These are phyloP conservation scores for Thoreauomyces humboldtii DNA, from an alignment of 192 early-diverging fungal species.

Conservation along the genomic window DNA sequence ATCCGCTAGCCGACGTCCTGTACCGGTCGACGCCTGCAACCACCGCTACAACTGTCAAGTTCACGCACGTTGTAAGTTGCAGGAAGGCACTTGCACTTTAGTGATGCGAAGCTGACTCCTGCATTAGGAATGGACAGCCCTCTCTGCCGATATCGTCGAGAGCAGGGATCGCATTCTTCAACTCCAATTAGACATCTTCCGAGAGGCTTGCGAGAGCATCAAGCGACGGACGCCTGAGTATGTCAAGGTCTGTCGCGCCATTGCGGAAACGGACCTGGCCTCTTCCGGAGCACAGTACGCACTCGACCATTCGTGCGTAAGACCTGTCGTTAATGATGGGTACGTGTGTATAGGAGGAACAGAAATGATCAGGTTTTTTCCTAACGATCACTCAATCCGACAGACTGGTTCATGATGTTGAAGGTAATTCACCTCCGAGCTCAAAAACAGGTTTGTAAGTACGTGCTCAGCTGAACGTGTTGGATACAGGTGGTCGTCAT, in stretches of 20 bases:
- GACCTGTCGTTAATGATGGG: conserved; percentile 57
- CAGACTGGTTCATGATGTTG: neutral
- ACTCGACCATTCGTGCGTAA: conserved; percentile 50
- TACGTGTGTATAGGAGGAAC: conserved; percentile 7
- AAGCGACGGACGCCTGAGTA: neutral
- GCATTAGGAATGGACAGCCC: conserved; percentile 32
- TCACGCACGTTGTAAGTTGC: conserved; percentile 1
- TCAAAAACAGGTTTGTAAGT: no score
- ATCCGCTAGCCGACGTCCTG: conserved; percentile 2
- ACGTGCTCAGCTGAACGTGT: no score
- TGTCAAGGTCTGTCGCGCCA: conserved; percentile 24
- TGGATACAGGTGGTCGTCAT: conserved; percentile 59
- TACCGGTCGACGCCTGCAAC: conserved; percentile 5
- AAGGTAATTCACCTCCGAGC: conserved; percentile 17
- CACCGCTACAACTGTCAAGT: conserved; percentile 11
- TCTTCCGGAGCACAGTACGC: conserved; percentile 53
- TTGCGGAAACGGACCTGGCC: conserved; percentile 48
- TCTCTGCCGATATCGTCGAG: conserved; percentile 14
- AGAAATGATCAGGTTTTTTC: neutral
- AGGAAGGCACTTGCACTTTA: neutral
- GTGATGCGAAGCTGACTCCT: neutral
- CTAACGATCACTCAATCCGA: neutral
- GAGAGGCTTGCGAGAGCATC: conserved; percentile 34
- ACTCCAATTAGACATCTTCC: conserved; percentile 32
- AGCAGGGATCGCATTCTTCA: conserved; percentile 8